Evolutionary conservation across 2,329 filamentous ascomycete species (phyloP).

Genomic region (Fusarium praegraminearum): DNA sequence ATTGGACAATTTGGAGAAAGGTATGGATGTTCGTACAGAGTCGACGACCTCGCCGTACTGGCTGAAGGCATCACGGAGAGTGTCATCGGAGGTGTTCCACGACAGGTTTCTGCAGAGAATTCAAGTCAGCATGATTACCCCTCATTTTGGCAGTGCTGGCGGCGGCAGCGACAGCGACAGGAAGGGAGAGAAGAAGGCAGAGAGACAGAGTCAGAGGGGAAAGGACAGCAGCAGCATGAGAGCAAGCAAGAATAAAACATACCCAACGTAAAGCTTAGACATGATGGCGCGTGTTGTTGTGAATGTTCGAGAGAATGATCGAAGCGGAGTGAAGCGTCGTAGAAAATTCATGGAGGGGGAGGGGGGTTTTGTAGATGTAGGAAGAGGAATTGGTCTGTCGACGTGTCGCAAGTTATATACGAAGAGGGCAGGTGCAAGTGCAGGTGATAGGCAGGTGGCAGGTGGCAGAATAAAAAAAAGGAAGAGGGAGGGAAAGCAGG

Average conservation of each 20-base stretch:
- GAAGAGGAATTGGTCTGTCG: not conserved
- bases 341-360: constrained; percentile 1
- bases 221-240: not conserved
- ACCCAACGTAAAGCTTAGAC: constrained; percentile 12
- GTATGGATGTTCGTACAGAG: not conserved
- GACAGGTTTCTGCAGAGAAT: constrained; percentile 2
- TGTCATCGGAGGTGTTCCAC: not conserved
- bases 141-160: not conserved
- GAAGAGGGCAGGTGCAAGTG: not conserved
- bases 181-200: not conserved
- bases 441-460: not conserved
- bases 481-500: not conserved
- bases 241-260: not conserved
- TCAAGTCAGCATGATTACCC: constrained; percentile 6
- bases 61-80: not conserved
- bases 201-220: not conserved
- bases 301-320: constrained; percentile 4
- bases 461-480: not conserved
- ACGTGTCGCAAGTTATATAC: constrained; percentile 1
- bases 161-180: not conserved
- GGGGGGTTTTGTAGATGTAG: constrained; percentile 3
- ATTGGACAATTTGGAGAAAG: not conserved
- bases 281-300: constrained; percentile 9
- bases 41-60: not conserved
- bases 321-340: constrained; percentile 4